These are phyloP conservation scores for Neltuma alba DNA, from an alignment of 306 rosid species.

Conservation along the genomic window DNA sequence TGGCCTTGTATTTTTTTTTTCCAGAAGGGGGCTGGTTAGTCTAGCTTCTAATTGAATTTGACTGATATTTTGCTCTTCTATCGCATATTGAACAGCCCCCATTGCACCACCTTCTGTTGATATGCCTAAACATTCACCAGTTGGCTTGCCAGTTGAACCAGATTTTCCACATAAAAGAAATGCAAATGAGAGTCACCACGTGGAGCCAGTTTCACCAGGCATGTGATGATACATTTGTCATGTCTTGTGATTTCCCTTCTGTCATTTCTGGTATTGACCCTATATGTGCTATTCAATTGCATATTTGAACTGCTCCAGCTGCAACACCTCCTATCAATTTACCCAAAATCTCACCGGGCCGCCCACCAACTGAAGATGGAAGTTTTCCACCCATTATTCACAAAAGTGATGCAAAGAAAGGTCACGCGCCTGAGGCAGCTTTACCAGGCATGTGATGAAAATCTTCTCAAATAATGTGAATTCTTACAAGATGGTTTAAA, in stretches of 20 bases:
- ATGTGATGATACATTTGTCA: constrained; percentile 20
- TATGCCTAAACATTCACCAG: constrained; percentile 41
- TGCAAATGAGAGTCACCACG: neutral
- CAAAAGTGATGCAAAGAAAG: constrained; percentile 35
- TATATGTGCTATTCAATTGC: neutral
- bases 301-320: constrained; percentile 42
- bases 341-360: constrained; percentile 48
- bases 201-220: constrained; percentile 22
- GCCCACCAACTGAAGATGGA: constrained; percentile 42
- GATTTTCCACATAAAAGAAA: constrained; percentile 40
- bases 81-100: constrained; percentile 33
- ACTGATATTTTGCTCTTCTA: neutral
- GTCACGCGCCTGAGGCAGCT: constrained; percentile 6
- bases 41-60: constrained; percentile 31
- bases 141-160: constrained; percentile 4
- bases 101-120: constrained; percentile 38
- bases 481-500: constrained; percentile 19
- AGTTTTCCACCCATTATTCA: constrained; percentile 47
- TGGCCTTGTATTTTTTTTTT: constrained; percentile 13
- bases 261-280: constrained; percentile 21
- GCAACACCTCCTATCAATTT: constrained; percentile 39
- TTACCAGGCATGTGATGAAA: constrained; percentile 20
- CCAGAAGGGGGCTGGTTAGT: neutral
- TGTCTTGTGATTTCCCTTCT: constrained; percentile 18
- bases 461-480: constrained; percentile 5